Evolutionary conservation across 345 rosid genomes (phyloP), one percentile per base, ranked within the genome.

Genomic region (Corchorus olitorius): DNA sequence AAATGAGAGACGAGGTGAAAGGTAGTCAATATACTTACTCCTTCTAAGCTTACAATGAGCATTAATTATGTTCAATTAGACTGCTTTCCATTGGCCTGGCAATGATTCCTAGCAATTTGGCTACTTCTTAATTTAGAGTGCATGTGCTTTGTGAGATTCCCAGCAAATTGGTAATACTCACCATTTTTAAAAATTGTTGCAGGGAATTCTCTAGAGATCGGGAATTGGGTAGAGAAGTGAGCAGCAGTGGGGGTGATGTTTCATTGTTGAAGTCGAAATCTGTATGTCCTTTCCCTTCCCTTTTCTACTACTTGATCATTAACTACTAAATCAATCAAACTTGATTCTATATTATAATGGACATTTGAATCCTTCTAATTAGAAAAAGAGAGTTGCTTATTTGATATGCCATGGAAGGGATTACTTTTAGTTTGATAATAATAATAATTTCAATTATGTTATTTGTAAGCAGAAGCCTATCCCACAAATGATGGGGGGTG

Each of bases 181-280:
- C n/a, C n/a, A n/a, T n/a, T n/a, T n/a, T n/a, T n/a, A n/a, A n/a
- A n/a, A n/a, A n/a, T n/a, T n/a, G n/a, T n/a, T 82, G 84, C 82
- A 92, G 97, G 91, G 97, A 89, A 75, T 78, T 90, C 66, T 72
- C 86, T 43, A 90, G 92, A 78, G 97, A 92, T 58, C 86, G 97
- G 78, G 97, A 91, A 22, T 86, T 81, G 72, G 80, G 89, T 49
- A 89, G 93, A 81, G 93, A 88, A 86, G 87, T 86, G 83, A 86
- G 88, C 87, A 85, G 87, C 76, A 82, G 79, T 66, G 84, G 83
- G n/a, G n/a, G n/a, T 34, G 90, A 78, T 75, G 75, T 73, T 62
- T 70, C 90, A 17, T 84, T 86, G 7, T 65, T 81, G 82, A 90
- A 85, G 58, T 69, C 79, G 9, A 87, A 83, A 90, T 75, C 90